Evolutionary conservation across 768 basidiomycete species (phyloP), one percentile per base, ranked within the genome.

Genomic region (Tylopilus felleus): DNA sequence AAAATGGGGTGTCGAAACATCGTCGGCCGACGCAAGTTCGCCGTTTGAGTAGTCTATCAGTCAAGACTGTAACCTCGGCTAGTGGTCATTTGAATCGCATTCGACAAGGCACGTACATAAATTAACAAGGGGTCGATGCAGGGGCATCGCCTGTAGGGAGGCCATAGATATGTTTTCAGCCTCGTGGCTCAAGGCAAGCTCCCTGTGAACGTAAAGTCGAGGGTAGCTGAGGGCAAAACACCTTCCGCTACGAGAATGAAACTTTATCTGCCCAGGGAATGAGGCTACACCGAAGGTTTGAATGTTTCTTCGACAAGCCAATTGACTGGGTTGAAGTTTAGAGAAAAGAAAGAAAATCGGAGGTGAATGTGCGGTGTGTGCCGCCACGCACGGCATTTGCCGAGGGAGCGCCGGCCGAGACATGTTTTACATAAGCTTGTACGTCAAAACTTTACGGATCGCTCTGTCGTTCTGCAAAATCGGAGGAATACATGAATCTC

Each of bases 241-340:
- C 25, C 46, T 46, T 45, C 19, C 17, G 21, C 43, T 33, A 56
- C 57, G 53, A 61, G 56, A 49, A 25, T 53, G 62, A 39, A 53
- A 10, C 2, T 56, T 47, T 14, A 46, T 72, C 53, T 71, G 10
- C 66, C 62, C 67, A 71, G 66, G 66, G 68, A 72, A 72, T 68
- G 68, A 72, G 70, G 63, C 71, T 43, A 31, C 58, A 49, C 22
- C 58, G 45, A 53, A 55, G 65, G 60, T 25, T 33, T 12, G 33
- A 36, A 38, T 3, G 8, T 12, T 47, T 59, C 59, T 52, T 54
- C 60, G 51, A 50, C 49, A 45, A 61, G 71, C 66, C 61, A 70
- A 67, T 66, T 60, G 50, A 68, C 70, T 67, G 68, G 70, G 60
- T 50, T 17, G 23, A 44, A 16, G 52, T 45, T 17, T 38, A 36